These are phyloP conservation scores for Cutaneotrichosporon mucoides DNA, from an alignment of 1,284 basidiomycete species.

Conservation along the genomic window DNA sequence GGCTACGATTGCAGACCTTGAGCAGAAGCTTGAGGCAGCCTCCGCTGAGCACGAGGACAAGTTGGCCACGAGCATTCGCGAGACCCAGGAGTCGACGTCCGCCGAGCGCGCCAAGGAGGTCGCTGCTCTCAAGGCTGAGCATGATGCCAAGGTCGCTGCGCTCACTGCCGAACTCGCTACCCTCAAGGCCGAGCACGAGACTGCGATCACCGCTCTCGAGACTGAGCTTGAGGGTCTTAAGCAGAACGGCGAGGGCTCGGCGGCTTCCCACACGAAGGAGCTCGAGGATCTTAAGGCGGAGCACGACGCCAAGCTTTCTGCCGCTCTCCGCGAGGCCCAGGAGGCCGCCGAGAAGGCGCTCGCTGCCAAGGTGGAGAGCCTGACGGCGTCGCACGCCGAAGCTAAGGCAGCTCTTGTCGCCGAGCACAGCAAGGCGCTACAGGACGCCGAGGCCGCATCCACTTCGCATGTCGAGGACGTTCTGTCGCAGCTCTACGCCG, in stretches of 20 bases:
- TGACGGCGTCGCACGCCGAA: constrained; percentile 24
- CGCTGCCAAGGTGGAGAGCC: constrained; percentile 24
- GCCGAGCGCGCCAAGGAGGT: constrained; percentile 11
- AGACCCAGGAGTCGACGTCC: constrained; percentile 1
- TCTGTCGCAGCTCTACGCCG: constrained; percentile 23
- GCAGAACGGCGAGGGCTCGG: constrained; percentile 5
- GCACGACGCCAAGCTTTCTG: constrained; percentile 14
- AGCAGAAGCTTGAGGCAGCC: constrained; percentile 13
- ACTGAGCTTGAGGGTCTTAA: constrained; percentile 19
- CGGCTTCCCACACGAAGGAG: constrained; percentile 16
- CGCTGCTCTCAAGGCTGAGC: constrained; percentile 16
- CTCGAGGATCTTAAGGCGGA: constrained; percentile 3
- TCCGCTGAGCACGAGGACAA: constrained; percentile 8
- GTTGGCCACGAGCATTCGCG: constrained; percentile 1
- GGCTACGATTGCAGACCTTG: constrained; percentile 9
- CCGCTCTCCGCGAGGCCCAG: constrained; percentile 14
- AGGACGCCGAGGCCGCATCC: constrained; percentile 12
- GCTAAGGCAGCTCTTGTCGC: constrained; percentile 2
- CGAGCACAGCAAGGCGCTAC: constrained; percentile 6
- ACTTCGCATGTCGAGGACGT: constrained; percentile 20
- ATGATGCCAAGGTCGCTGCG: not conserved
- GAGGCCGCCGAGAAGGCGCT: constrained; percentile 21
- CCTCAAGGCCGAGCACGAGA: constrained; percentile 8
- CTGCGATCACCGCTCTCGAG: constrained; percentile 4
- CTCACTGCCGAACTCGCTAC: constrained; percentile 1